Evolutionary conservation across 371 early-diverging fungal species (phyloP).

Genomic region (Circinella umbellata): DNA sequence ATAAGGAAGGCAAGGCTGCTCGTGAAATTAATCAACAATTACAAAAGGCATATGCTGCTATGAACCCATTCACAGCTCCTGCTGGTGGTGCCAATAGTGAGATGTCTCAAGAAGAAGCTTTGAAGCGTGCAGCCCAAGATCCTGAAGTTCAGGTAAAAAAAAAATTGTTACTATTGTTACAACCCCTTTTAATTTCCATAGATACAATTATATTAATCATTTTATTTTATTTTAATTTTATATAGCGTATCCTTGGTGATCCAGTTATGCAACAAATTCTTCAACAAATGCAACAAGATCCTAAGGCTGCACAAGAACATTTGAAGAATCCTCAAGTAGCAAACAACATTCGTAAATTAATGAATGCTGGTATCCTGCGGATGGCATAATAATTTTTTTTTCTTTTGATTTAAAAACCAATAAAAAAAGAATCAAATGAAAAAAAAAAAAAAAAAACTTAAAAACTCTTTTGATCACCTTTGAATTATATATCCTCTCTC

Average conservation of each 20-base stretch:
- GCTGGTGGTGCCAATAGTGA: constrained; percentile 36
- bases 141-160: constrained; percentile 82
- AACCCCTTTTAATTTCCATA: too few relatives aligned
- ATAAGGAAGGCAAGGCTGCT: constrained; percentile 82
- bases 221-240: neutral
- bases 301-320: constrained; percentile 86
- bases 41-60: constrained; percentile 76
- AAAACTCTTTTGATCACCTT: too few relatives aligned
- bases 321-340: constrained; percentile 95
- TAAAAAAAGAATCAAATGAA: too few relatives aligned
- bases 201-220: neutral
- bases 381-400: constrained; percentile 49
- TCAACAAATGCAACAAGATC: constrained; percentile 96
- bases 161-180: too few relatives aligned
- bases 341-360: constrained; percentile 92
- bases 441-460: too few relatives aligned
- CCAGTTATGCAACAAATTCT: constrained; percentile 97
- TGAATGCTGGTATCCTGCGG: constrained; percentile 87
- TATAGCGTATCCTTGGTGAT: constrained; percentile 78
- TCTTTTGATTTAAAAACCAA: neutral
- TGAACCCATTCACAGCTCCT: constrained; percentile 60
- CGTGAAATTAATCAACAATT: constrained; percentile 86
- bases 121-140: constrained; percentile 86
- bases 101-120: constrained; percentile 79
- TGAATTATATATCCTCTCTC: too few relatives aligned